These are phyloP conservation scores for Gonapodya sp. DNA, from an alignment of 192 early-diverging fungal species.

Conservation along the genomic window DNA sequence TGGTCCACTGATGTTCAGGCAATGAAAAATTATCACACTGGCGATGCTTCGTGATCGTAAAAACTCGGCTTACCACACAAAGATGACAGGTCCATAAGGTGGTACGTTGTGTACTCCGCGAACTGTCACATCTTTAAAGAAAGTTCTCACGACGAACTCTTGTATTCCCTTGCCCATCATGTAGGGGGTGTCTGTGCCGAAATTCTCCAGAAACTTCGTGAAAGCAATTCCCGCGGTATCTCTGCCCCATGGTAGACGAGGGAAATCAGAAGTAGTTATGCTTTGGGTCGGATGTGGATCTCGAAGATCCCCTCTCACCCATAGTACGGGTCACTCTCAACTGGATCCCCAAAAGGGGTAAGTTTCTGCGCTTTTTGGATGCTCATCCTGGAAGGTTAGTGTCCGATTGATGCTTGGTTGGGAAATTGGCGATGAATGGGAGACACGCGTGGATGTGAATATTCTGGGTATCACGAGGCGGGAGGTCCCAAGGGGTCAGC, in stretches of 20 bases:
- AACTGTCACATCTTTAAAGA: not conserved
- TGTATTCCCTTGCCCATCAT: not conserved
- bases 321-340: not conserved
- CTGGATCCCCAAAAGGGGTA: not conserved
- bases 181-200: not conserved
- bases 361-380: not conserved
- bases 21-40: not conserved
- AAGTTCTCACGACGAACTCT: not conserved
- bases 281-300: no score
- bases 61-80: conserved; percentile 43
- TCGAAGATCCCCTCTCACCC: not conserved
- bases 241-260: no score
- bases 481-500: not conserved
- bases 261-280: no score
- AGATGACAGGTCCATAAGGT: conserved; percentile 79
- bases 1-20: conserved; percentile 16
- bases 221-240: not conserved
- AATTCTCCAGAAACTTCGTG: not conserved
- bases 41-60: not conserved
- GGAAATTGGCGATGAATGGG: no score
- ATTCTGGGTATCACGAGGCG: not conserved
- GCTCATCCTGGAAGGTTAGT: not conserved
- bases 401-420: no score
- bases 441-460: not conserved
- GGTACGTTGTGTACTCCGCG: conserved; percentile 49